Evolutionary conservation across 495 filamentous ascomycete genomes (phyloP).

Genomic region (Cenococcum geophilum): DNA sequence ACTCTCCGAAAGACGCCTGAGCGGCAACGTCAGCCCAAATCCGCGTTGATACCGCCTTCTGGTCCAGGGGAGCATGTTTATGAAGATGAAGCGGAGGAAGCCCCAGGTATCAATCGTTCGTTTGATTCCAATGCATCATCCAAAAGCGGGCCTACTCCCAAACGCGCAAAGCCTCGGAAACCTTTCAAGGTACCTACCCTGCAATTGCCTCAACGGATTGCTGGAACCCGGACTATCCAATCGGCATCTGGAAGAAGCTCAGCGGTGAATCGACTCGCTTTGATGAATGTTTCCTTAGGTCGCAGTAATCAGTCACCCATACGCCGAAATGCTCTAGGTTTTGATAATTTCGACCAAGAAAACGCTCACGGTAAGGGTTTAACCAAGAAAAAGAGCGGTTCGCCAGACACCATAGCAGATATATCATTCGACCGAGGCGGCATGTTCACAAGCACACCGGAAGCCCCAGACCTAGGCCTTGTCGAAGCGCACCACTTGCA

Average conservation of each 20-base stretch:
- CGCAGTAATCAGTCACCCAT: constrained; percentile 13
- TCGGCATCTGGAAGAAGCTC: background rate
- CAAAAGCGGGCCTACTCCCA: constrained; percentile 33
- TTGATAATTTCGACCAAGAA: constrained; percentile 5
- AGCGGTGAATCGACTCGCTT: constrained; percentile 4
- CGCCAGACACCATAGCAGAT: constrained; percentile 6
- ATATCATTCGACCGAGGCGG: constrained; percentile 2
- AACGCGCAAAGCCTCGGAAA: constrained; percentile 31
- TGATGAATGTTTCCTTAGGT: constrained; percentile 5
- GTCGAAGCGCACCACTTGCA: background rate
- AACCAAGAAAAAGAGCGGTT: constrained; percentile 1
- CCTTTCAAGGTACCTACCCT: constrained; percentile 21
- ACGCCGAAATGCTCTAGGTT: constrained; percentile 24
- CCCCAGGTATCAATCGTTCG: constrained; percentile 23
- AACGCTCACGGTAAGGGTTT: background rate
- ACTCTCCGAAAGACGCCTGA: background rate
- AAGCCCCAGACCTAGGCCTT: background rate
- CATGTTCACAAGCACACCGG: constrained; percentile 9
- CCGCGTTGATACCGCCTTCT: too few relatives aligned
- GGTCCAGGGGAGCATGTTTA: background rate
- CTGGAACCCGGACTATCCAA: background rate
- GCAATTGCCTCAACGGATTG: constrained; percentile 9
- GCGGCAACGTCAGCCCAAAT: background rate
- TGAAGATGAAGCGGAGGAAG: constrained; percentile 3
- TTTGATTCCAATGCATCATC: constrained; percentile 30